Conservation (phyloP, 805 yeast genomes). For the Candida morakotiae region DNA sequence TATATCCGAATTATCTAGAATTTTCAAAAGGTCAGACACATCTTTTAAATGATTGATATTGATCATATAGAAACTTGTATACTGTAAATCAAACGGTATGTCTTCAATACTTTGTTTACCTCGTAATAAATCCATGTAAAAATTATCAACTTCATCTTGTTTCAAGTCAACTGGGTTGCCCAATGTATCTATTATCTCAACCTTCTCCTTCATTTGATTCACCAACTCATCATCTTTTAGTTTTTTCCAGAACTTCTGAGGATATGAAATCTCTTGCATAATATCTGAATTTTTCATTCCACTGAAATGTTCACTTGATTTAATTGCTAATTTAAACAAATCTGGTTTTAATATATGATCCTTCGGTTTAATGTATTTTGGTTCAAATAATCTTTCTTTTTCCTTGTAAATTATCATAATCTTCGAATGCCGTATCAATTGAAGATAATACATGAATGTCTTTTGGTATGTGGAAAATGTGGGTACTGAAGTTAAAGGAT, state of each 20-base stretch:
- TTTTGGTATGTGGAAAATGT: neutral
- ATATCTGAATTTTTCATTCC: constrained; percentile 6
- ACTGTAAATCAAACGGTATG: constrained; percentile 29
- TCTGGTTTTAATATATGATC: constrained; percentile 12
- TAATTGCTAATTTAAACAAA: constrained; percentile 23
- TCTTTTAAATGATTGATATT: constrained; percentile 27
- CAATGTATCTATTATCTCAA: constrained; percentile 8
- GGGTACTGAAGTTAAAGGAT: constrained; percentile 3
- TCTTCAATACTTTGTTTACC: constrained; percentile 4
- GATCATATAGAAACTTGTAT: constrained; percentile 21
- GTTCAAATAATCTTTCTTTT: constrained; percentile 23
- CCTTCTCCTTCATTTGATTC: constrained; percentile 5
- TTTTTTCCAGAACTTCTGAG: constrained; percentile 5
- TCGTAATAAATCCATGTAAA: neutral
- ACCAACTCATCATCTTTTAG: constrained; percentile 12
- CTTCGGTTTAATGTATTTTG: neutral
- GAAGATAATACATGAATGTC: neutral
- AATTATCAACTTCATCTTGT: neutral
- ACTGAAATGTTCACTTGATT: constrained; percentile 1
- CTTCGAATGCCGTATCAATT: constrained; percentile 21
- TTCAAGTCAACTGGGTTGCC: neutral
- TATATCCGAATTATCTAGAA: constrained; percentile 22
- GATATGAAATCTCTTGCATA: constrained; percentile 1
- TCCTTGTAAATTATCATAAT: constrained; percentile 25
- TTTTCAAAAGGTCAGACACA: constrained; percentile 20